Percentiles rank a stretch among this genome's conserved stretches.
Evolutionary conservation across 2,329 filamentous ascomycete genomes (phyloP).

Genomic region (Bipolaris zeicola): DNA sequence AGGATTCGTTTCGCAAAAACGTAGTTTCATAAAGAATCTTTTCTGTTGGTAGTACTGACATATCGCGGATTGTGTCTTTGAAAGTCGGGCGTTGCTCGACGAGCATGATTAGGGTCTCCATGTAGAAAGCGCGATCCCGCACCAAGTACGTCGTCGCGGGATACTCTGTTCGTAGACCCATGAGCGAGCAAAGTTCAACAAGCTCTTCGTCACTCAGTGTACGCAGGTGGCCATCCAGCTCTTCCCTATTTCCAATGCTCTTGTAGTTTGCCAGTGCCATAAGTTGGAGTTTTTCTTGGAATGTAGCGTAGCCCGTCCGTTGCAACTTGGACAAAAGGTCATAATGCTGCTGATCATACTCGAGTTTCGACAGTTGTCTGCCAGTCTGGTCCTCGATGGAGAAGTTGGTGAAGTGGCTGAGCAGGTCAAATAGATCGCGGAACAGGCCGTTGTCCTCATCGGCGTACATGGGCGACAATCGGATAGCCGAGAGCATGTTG

Average conservation of each 20-base stretch:
- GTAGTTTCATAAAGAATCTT: slow-evolving; percentile 76
- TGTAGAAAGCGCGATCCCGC: slow-evolving; percentile 66
- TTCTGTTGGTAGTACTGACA: slow-evolving; percentile 85
- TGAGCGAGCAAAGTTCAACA: slow-evolving; percentile 66
- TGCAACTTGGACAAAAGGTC: slow-evolving; percentile 78
- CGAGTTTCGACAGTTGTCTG: slow-evolving; percentile 70
- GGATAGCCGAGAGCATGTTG: slow-evolving; percentile 78
- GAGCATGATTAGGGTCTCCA: slow-evolving; percentile 73
- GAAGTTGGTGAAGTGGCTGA: slow-evolving; percentile 87
- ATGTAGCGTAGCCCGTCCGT: slow-evolving; percentile 73
- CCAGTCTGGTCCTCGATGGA: slow-evolving; percentile 91
- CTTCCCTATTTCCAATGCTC: slow-evolving; percentile 78
- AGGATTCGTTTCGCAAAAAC: slow-evolving; percentile 80
- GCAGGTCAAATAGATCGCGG: slow-evolving; percentile 77
- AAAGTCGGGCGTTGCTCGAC: slow-evolving; percentile 83
- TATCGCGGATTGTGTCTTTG: slow-evolving; percentile 73
- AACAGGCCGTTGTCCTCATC: slow-evolving; percentile 76
- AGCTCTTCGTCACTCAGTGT: slow-evolving; percentile 77
- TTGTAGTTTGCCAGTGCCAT: slow-evolving; percentile 91
- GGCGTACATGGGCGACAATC: slow-evolving; percentile 77
- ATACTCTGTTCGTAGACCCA: slow-evolving; percentile 84
- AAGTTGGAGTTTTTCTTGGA: slow-evolving; percentile 89
- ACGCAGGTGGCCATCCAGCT: slow-evolving; percentile 77
- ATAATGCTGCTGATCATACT: slow-evolving; percentile 82
- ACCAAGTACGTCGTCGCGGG: slow-evolving; percentile 70